Evolutionary conservation across 2,329 filamentous ascomycete genomes (phyloP).

Genomic region (Colletotrichum magnum): DNA sequence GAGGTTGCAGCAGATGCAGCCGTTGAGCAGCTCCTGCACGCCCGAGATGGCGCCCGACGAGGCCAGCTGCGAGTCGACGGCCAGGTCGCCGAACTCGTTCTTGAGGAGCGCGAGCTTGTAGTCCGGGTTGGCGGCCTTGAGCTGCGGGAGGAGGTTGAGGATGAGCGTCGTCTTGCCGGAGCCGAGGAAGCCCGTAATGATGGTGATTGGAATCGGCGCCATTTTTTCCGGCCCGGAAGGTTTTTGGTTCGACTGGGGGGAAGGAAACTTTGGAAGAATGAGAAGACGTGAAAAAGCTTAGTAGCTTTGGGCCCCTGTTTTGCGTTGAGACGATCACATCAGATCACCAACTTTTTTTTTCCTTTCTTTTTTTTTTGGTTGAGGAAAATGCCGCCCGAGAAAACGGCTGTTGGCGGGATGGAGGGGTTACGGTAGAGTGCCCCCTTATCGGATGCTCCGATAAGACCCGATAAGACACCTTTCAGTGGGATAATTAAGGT

Average conservation of each 20-base stretch:
- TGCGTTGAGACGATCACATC: constrained; percentile 30
- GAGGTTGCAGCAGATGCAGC: constrained; percentile 99
- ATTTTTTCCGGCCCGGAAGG: constrained; percentile 53
- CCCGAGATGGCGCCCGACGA: constrained; percentile 86
- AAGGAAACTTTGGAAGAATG: neutral
- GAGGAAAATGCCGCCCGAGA: constrained; percentile 31
- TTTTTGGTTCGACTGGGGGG: neutral
- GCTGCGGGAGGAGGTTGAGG: constrained; percentile 92
- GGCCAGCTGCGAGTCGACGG: constrained; percentile 93
- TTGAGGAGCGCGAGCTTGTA: constrained; percentile 97
- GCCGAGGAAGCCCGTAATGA: constrained; percentile 95
- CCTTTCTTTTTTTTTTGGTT: constrained; percentile 20
- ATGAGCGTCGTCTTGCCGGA: constrained; percentile 97
- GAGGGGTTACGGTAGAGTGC: constrained; percentile 10
- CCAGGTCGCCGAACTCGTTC: constrained; percentile 97
- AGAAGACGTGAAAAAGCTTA: neutral
- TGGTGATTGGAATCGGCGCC: constrained; percentile 88
- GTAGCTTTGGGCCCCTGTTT: constrained; percentile 24
- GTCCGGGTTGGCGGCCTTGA: constrained; percentile 76
- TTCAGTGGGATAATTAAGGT: constrained; percentile 27
- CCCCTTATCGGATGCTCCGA: constrained; percentile 28
- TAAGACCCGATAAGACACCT: constrained; percentile 27
- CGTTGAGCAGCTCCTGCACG: constrained; percentile 93
- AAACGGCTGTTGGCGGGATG: constrained; percentile 22
- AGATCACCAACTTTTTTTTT: constrained; percentile 9